Evolutionary conservation across 2,329 filamentous ascomycete species (phyloP).

Genomic region (Penicillium vulpinum): DNA sequence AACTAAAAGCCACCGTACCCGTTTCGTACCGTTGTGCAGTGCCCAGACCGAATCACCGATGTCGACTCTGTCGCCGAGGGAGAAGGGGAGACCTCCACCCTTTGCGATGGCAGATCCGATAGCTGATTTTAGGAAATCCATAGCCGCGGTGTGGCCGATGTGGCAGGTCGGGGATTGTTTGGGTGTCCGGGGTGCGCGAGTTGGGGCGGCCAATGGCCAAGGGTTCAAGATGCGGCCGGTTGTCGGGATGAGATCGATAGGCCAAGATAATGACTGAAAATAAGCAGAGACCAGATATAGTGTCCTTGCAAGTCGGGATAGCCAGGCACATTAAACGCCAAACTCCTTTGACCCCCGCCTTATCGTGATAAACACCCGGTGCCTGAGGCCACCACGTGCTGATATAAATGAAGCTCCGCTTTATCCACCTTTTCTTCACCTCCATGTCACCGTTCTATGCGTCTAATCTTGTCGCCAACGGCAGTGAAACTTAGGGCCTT

Average conservation of each 20-base stretch:
- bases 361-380: slow-evolving; percentile 14
- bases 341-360: slow-evolving; percentile 19
- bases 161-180: slow-evolving; percentile 12
- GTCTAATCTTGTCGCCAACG: not conserved
- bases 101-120: slow-evolving; percentile 96
- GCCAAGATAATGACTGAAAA: not conserved
- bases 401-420: slow-evolving; percentile 3
- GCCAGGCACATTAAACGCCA: not conserved
- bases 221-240: no score
- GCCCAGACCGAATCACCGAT: slow-evolving; percentile 93
- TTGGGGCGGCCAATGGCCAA: slow-evolving; percentile 9
- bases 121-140: slow-evolving; percentile 98
- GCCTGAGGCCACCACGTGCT: slow-evolving; percentile 3
- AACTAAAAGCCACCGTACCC: slow-evolving; percentile 55
- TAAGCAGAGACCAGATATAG: not conserved
- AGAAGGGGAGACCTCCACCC: slow-evolving; percentile 88
- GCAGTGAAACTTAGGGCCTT: not conserved
- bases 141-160: slow-evolving; percentile 41
- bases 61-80: slow-evolving; percentile 89
- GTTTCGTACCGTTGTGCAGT: slow-evolving; percentile 89
- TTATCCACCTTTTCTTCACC: not conserved
- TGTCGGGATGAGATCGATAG: no score
- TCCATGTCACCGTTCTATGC: not conserved
- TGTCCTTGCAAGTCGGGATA: not conserved
- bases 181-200: slow-evolving; percentile 1